A percentile compares a stretch with the other conserved stretches of the same genome.
phyloP scores from a whole-genome alignment of 163 green algal genomes.

The Chlorella variabilis region DNA sequence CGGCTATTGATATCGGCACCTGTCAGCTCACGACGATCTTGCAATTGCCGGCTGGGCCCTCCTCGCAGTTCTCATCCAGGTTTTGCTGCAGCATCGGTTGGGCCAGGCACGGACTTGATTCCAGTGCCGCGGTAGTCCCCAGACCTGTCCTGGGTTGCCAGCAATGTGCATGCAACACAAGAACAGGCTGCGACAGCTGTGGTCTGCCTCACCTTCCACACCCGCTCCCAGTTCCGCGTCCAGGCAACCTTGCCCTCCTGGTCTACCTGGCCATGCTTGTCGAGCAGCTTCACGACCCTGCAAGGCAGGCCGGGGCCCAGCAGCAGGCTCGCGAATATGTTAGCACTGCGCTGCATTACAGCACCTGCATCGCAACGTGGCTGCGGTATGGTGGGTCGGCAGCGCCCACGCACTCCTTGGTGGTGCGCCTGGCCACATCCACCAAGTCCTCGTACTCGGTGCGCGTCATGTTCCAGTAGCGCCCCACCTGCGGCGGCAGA shows the following conservation, averaged over 20 bases:
- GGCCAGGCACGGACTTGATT: no score
- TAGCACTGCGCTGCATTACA: neutral
- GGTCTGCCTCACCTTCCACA: neutral
- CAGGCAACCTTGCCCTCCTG: neutral
- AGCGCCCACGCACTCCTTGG: neutral
- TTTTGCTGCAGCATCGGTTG: neutral
- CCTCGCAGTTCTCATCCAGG: neutral
- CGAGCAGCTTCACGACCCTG: conserved; percentile 13
- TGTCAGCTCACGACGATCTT: conserved; percentile 10
- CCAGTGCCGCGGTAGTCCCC: no score
- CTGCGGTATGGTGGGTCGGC: neutral
- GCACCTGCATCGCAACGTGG: neutral
- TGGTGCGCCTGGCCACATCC: neutral
- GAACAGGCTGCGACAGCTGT: neutral
- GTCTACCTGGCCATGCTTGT: neutral
- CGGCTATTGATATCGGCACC: no score
- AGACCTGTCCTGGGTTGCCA: no score
- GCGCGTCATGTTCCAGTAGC: conserved; percentile 8
- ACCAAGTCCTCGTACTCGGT: neutral
- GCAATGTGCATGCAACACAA: neutral
- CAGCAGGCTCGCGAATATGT: no score
- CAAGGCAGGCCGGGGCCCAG: neutral
- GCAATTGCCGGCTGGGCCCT: neutral
- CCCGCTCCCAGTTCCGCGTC: conserved; percentile 5
- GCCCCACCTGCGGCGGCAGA: neutral